A percentile compares a stretch with the other conserved stretches of the same genome.
Conservation (phyloP, 768 basidiomycete genomes). For the Russula griseocarnosa region DNA sequence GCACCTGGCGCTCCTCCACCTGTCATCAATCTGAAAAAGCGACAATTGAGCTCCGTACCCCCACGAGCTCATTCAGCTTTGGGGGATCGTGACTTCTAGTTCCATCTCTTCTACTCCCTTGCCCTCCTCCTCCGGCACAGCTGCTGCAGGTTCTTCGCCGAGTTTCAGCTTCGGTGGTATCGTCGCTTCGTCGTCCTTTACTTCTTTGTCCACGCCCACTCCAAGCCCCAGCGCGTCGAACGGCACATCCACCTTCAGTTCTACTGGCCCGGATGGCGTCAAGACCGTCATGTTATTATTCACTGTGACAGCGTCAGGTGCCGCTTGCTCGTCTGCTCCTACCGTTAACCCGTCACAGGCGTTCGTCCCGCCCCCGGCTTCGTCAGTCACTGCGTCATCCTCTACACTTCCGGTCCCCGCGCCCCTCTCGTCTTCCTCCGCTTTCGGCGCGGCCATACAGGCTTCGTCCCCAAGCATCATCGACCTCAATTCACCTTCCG, state of each 20-base stretch:
- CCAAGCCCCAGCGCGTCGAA: background rate
- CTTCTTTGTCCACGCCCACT: background rate
- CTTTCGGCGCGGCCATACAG: background rate
- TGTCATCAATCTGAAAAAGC: constrained; percentile 23
- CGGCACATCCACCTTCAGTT: constrained; percentile 3
- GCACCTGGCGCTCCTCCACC: background rate
- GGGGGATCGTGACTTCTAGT: constrained; percentile 18
- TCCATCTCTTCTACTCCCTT: background rate
- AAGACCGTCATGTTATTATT: constrained; percentile 16
- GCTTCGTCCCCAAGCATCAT: background rate
- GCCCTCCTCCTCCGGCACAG: background rate
- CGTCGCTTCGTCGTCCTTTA: background rate
- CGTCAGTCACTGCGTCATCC: background rate
- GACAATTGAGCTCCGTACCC: constrained; percentile 12
- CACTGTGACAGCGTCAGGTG: background rate
- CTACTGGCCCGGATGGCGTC: constrained; percentile 17
- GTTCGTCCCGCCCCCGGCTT: background rate
- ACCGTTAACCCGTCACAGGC: constrained; percentile 1
- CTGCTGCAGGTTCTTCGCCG: background rate
- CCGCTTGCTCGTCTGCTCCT: constrained; percentile 1
- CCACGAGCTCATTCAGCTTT: constrained; percentile 13
- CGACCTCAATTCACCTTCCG: constrained; percentile 1
- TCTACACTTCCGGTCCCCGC: background rate
- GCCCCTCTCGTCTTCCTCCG: background rate
- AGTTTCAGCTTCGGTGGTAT: constrained; percentile 10